Conservation (phyloP, 2,329 filamentous ascomycete species). For the Colletotrichum trifolii region DNA sequence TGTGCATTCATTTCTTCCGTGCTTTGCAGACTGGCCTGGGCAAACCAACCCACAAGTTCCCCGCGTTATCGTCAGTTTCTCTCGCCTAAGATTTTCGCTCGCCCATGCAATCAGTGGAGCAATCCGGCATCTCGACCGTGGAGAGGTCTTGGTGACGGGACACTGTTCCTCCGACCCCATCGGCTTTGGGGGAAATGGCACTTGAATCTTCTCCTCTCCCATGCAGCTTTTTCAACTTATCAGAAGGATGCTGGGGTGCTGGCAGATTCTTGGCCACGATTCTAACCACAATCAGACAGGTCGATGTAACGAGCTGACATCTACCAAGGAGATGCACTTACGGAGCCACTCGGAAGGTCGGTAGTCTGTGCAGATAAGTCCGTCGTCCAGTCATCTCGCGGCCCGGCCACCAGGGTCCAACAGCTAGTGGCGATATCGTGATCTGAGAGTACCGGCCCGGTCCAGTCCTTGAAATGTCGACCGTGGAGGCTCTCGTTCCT, state of each 20-base stretch:
- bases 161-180: no score
- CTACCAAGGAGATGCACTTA: slow-evolving; percentile 8
- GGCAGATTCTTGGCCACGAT: slow-evolving; percentile 4
- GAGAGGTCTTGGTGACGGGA: no score
- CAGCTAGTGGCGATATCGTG: slow-evolving; percentile 6
- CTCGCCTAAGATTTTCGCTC: no score
- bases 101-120: no score
- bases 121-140: no score
- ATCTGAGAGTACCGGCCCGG: slow-evolving; percentile 13
- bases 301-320: neutral
- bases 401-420: slow-evolving; percentile 1
- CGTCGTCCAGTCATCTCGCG: no score
- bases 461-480: slow-evolving; percentile 11
- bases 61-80: no score
- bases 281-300: neutral
- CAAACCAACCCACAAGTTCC: no score
- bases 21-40: no score
- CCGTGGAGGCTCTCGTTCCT: neutral
- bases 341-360: neutral
- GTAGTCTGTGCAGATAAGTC: neutral
- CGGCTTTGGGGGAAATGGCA: no score
- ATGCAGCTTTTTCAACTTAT: neutral
- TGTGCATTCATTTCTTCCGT: no score
- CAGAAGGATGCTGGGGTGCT: no score
- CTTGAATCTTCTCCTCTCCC: neutral